Evolutionary conservation across 2,329 filamentous ascomycete species (phyloP), one percentile per base, ranked within the genome.

Genomic region (Hypoxylon sp.): DNA sequence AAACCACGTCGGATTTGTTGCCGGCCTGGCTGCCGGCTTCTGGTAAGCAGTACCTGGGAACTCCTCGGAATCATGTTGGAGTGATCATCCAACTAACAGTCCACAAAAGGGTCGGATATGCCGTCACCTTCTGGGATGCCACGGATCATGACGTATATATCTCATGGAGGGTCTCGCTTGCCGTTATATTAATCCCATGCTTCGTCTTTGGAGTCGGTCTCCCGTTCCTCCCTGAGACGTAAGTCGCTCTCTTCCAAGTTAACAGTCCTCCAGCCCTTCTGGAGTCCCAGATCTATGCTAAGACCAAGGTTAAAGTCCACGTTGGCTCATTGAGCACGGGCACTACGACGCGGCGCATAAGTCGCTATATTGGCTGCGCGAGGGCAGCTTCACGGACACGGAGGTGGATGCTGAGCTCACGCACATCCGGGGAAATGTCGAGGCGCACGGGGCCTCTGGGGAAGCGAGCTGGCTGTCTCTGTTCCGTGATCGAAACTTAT

Each of bases 1-100:
- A 76, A 89, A 89, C 71, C 87, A 89, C 57, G 81, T 88, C 48
- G 87, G 87, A 2, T 85, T 89, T 64, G 83, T 89, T 24, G 81
- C 82, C 1, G 87, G 87, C 2, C 76, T 88, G 5, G 85, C 86
- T 0, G 72, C 74, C 4, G 87, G 86, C 0, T 86, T 88, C 63
- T 88, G 87, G 86, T 88, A 76, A 37, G 79, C 65, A 22, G 5
- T 17, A 5, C 3, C 55, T 31, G 29, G 29, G 1, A 29, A 26
- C 48, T 3, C 42, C 33, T 53, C 31, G 1, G 17, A 13, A 9
- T 31, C 11, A 5, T 50, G 14, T 9, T 31, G 9, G 22, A 57
- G 35, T 35, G 17, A 19, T 48, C 6, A 35, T 68, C 13, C 13
- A n/a, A 31, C 42, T 63, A 48, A 65, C 6, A 55, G 1, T 55